A percentile compares a stretch with the other conserved stretches of the same genome.
Conservation (phyloP, 2,329 filamentous ascomycete species). For the Phyllosticta ampelicida region DNA sequence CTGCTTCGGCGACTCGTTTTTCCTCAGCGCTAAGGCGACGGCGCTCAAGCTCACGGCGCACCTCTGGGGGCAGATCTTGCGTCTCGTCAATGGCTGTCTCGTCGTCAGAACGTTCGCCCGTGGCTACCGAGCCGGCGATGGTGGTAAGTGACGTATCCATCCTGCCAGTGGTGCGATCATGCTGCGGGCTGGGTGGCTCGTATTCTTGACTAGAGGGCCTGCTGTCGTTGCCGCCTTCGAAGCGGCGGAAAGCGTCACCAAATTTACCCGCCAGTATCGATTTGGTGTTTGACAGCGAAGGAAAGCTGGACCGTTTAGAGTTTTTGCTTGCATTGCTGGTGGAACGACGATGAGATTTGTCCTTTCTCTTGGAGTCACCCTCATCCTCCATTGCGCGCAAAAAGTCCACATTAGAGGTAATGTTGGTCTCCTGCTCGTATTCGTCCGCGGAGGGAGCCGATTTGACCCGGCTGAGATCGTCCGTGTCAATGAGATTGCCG, state of each 20-base stretch:
- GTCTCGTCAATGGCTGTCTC: slow-evolving; percentile 52
- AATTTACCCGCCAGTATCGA: slow-evolving; percentile 80
- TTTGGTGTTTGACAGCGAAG: slow-evolving; percentile 64
- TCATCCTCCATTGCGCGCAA: slow-evolving; percentile 62
- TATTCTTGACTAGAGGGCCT: slow-evolving; percentile 15
- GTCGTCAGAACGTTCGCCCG: slow-evolving; percentile 57
- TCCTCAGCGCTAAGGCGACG: slow-evolving; percentile 76
- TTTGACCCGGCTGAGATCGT: slow-evolving; percentile 12
- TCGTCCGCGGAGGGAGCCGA: slow-evolving; percentile 25
- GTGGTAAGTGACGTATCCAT: slow-evolving; percentile 39
- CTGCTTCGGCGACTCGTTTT: slow-evolving; percentile 75
- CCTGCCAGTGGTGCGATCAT: slow-evolving; percentile 13
- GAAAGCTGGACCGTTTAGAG: slow-evolving; percentile 62
- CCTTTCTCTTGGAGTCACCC: slow-evolving; percentile 42
- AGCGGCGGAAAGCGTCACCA: slow-evolving; percentile 85
- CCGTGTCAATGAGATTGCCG: slow-evolving; percentile 12
- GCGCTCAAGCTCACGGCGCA: slow-evolving; percentile 81
- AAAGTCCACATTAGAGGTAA: slow-evolving; percentile 73
- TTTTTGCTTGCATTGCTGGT: slow-evolving; percentile 50
- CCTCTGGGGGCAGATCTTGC: slow-evolving; percentile 71
- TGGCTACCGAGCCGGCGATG: slow-evolving; percentile 65
- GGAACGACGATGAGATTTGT: slow-evolving; percentile 42
- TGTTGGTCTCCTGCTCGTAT: slow-evolving; percentile 46
- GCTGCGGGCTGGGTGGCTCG: slow-evolving; percentile 17
- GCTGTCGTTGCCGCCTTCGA: slow-evolving; percentile 47